These are phyloP conservation scores for Cornus suecica DNA, from an alignment of 148 eudicot species.

Conservation along the genomic window DNA sequence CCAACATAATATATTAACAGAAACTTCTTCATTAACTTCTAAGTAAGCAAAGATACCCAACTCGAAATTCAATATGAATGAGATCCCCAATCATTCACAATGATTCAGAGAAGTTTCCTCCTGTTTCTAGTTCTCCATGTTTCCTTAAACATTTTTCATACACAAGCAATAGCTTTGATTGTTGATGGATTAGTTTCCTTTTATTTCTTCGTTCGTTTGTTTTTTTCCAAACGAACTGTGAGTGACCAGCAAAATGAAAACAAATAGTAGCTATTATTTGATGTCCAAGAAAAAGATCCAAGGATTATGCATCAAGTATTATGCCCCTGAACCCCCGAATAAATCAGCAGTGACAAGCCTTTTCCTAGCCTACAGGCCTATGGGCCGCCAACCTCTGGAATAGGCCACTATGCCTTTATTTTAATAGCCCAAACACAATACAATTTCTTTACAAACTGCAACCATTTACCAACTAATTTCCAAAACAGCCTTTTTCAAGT, in stretches of 20 bases:
- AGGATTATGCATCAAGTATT: too few species aligned
- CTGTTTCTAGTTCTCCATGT: conserved; percentile 1
- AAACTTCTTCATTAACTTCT: conserved; percentile 1
- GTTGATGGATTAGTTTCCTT: neutral
- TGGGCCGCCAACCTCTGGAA: too few species aligned
- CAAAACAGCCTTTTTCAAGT: too few species aligned
- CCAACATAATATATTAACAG: neutral
- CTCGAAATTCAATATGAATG: neutral
- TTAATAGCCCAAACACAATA: too few species aligned
- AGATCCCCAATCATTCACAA: neutral
- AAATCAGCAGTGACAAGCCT: too few species aligned
- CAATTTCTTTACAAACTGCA: too few species aligned
- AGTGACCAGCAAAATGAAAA: neutral
- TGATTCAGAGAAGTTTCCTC: neutral
- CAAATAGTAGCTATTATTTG: too few species aligned
- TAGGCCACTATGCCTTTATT: too few species aligned
- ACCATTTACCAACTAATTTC: too few species aligned
- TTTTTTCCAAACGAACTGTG: neutral
- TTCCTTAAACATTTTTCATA: neutral
- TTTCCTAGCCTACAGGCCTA: too few species aligned
- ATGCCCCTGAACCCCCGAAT: too few species aligned
- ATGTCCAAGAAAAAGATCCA: too few species aligned
- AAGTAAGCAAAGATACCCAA: neutral
- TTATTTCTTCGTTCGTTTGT: neutral
- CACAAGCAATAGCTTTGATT: neutral